Percentiles rank a stretch among this genome's conserved stretches.
Conservation (phyloP, 2,329 filamentous ascomycete genomes). For the Blumeria graminis region DNA sequence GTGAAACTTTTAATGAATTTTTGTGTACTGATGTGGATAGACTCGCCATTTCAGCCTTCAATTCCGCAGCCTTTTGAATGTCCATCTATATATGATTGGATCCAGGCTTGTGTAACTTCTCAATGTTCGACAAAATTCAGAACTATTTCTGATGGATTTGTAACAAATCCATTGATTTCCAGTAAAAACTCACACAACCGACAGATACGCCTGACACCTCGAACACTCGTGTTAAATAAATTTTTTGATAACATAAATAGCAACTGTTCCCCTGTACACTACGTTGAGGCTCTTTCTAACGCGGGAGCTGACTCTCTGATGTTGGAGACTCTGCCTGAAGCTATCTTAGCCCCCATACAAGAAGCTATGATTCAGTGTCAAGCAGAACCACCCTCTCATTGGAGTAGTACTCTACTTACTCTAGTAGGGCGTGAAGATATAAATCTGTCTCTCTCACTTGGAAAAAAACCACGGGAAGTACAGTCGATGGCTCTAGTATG, state of each 20-base stretch:
- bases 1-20: constrained; percentile 2
- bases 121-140: constrained; percentile 19
- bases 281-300: constrained; percentile 50
- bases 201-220: constrained; percentile 23
- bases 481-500: constrained; percentile 12
- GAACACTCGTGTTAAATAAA: constrained; percentile 43
- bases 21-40: constrained; percentile 1
- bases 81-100: constrained; percentile 33
- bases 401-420: constrained; percentile 45
- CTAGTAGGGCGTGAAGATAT: constrained; percentile 68
- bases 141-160: constrained; percentile 24
- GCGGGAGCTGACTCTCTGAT: constrained; percentile 41
- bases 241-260: constrained; percentile 35
- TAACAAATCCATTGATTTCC: constrained; percentile 9
- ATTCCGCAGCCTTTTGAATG: constrained; percentile 27
- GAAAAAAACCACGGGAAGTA: constrained; percentile 15
- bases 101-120: constrained; percentile 19
- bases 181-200: constrained; percentile 6
- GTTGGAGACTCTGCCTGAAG: constrained; percentile 66
- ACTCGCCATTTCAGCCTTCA: constrained; percentile 5
- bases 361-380: constrained; percentile 74
- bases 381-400: constrained; percentile 52
- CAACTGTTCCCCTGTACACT: constrained; percentile 28
- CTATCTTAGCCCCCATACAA: constrained; percentile 54
- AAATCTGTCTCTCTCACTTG: constrained; percentile 33